These are phyloP conservation scores for Mycena polygramma DNA, from an alignment of 768 basidiomycete species.

Conservation along the genomic window DNA sequence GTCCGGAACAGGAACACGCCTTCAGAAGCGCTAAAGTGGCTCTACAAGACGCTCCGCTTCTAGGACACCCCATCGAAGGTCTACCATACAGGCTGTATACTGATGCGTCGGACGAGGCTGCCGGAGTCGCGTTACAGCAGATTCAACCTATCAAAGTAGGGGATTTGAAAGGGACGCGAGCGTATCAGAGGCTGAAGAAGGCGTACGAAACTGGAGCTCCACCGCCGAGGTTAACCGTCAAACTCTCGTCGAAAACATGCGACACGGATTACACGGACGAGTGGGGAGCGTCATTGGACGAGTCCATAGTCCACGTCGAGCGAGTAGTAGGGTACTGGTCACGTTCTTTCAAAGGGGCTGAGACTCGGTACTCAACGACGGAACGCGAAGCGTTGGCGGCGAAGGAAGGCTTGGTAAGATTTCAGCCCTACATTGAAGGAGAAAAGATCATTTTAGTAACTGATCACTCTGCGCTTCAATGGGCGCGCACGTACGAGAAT, in stretches of 20 bases:
- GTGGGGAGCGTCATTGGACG: neutral
- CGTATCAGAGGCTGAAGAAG: conserved; percentile 11
- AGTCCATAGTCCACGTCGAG: neutral
- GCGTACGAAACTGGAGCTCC: conserved; percentile 7
- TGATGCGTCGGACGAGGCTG: conserved; percentile 36
- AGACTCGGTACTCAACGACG: conserved; percentile 42
- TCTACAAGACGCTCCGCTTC: neutral
- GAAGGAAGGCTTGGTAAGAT: conserved; percentile 45
- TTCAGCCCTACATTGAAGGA: conserved; percentile 48
- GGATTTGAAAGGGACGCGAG: conserved; percentile 29
- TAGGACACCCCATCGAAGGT: conserved; percentile 31
- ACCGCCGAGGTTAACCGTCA: conserved; percentile 13
- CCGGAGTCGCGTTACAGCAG: conserved; percentile 31
- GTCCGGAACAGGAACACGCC: neutral
- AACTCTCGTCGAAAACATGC: neutral
- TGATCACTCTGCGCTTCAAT: conserved; percentile 24
- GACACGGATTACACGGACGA: neutral
- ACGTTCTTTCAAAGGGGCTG: conserved; percentile 38
- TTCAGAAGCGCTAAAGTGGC: neutral
- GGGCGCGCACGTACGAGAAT: conserved; percentile 24
- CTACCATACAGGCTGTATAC: conserved; percentile 44
- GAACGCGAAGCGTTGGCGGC: conserved; percentile 45
- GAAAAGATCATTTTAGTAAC: conserved; percentile 35
- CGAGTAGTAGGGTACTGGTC: conserved; percentile 38
- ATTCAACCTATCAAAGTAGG: conserved; percentile 16